phyloP scores from a whole-genome alignment of 352 stramenopile genomes.

The Globisporangium parvum region DNA sequence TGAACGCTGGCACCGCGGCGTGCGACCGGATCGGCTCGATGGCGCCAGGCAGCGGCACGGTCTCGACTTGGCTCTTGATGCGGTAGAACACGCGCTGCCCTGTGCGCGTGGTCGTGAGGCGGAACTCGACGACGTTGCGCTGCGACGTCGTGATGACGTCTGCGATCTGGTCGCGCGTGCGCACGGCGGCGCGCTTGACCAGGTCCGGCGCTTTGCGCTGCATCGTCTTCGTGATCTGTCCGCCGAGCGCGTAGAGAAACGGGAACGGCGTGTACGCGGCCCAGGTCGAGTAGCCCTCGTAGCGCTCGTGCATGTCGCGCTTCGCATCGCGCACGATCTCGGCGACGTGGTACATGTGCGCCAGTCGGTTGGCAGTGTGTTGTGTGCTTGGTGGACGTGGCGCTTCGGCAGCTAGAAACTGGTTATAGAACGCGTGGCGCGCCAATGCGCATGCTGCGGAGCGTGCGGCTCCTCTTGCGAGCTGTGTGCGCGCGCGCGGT shows the following conservation, averaged over 20 bases:
- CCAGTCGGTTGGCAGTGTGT: background rate
- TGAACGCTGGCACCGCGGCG: conserved; percentile 54
- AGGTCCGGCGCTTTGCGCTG: conserved; percentile 71
- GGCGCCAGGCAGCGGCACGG: conserved; percentile 30
- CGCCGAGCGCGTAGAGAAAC: conserved; percentile 59
- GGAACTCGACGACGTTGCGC: conserved; percentile 45
- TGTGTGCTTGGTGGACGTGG: too few species aligned
- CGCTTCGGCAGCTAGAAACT: background rate
- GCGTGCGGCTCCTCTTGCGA: background rate
- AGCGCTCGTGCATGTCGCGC: conserved; percentile 73
- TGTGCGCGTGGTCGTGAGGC: conserved; percentile 48
- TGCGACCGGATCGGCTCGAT: conserved; percentile 51
- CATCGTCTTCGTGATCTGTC: conserved; percentile 69
- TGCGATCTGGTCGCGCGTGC: conserved; percentile 58
- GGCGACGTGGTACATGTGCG: conserved; percentile 71
- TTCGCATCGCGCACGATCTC: conserved; percentile 80
- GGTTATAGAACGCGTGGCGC: too few species aligned
- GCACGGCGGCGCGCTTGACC: conserved; percentile 58
- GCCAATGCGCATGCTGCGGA: conserved; percentile 5
- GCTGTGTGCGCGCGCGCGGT: background rate
- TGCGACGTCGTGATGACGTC: conserved; percentile 50
- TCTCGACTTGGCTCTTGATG: conserved; percentile 56
- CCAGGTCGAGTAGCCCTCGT: conserved; percentile 37
- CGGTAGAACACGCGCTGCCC: conserved; percentile 65
- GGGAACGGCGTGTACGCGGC: conserved; percentile 72